Base-by-base conservation (phyloP, 179 eudicot genomes). In the Corrigiola litoralis region DNA sequence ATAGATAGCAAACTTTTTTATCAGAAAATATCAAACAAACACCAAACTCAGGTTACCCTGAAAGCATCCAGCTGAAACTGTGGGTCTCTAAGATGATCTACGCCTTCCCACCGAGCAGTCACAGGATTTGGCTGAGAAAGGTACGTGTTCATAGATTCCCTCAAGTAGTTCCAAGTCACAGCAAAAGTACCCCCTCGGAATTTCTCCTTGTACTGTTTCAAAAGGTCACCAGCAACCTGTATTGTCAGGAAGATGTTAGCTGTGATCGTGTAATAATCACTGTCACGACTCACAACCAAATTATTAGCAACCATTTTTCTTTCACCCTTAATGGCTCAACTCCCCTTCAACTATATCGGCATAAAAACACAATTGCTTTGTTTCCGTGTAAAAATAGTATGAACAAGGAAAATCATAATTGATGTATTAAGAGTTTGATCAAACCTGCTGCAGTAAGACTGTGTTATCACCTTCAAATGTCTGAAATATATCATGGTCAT, bases 381-480 rank as follows among this genome's bases (percentile, higher is more conserved):
- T 9, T 12, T 37, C 42, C 13, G 8, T 14, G 13, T 11, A 44
- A 18, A 36, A 54, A 53, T 55, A 11, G 6, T 33, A 6, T 34
- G 11, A 13, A 34, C 45, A 23, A 4, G 14, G 23, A 62, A 25
- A 5, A 20, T 27, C 3, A 50, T 13, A 41, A 33, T 4, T 17
- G 16, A 16, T 20, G 9, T 32, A 50, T 9, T 17, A 38, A 21
- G 40, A 63, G 25, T 61, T 38, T 9, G 53, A 37, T 47, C 69
- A 58, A 60, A 94, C 97, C 97, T 90, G 97, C 66, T 92, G 98
- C 54, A 92, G 80, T 33, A 92, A 91, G 69, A 92, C 98, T 1
- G 98, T 92, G 72, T 92, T 92, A 67, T 92, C 97, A 40, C 98
- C 98, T 84, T 92, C 98, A 80, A 92, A 92, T 27, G 98, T 92